phyloP scores from a whole-genome alignment of 1,139 yeast genomes.

The Candida gigantensis region DNA sequence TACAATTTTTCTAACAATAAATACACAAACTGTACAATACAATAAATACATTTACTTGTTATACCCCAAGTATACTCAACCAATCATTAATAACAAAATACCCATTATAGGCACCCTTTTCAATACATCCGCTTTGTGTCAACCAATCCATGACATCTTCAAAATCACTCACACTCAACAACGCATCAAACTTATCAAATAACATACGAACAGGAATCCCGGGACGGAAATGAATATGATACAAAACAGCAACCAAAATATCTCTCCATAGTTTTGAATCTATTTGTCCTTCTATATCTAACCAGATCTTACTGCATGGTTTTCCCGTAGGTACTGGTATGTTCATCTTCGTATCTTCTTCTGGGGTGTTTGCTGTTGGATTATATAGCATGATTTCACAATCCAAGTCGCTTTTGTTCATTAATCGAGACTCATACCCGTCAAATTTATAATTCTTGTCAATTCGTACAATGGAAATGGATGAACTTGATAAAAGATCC shows the following conservation, averaged over 20 bases:
- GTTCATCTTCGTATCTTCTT: conserved; percentile 6
- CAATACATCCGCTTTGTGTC: conserved; percentile 39
- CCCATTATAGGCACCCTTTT: conserved; percentile 44
- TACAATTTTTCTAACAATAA: too few relatives aligned
- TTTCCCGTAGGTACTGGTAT: conserved; percentile 55
- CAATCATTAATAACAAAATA: conserved; percentile 53
- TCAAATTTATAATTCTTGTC: conserved; percentile 51
- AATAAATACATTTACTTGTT: too few relatives aligned
- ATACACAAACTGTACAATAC: too few relatives aligned
- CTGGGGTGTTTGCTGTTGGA: conserved; percentile 3
- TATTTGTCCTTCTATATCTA: conserved; percentile 62
- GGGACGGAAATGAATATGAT: conserved; percentile 62
- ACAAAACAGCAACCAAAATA: conserved; percentile 49
- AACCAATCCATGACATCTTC: conserved; percentile 60
- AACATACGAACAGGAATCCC: conserved; percentile 51
- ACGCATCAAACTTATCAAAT: conserved; percentile 37
- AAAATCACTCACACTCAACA: conserved; percentile 53
- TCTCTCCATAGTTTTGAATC: conserved; percentile 62
- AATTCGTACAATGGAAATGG: conserved; percentile 48
- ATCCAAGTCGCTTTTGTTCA: conserved; percentile 61
- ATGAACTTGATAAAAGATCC: conserved; percentile 40
- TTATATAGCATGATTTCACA: conserved; percentile 54
- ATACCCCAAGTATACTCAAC: conserved; percentile 47
- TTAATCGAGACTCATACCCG: conserved; percentile 63
- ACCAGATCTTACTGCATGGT: conserved; percentile 74